These are phyloP conservation scores for Candida morakotiae DNA, from an alignment of 805 yeast species.

Conservation along the genomic window DNA sequence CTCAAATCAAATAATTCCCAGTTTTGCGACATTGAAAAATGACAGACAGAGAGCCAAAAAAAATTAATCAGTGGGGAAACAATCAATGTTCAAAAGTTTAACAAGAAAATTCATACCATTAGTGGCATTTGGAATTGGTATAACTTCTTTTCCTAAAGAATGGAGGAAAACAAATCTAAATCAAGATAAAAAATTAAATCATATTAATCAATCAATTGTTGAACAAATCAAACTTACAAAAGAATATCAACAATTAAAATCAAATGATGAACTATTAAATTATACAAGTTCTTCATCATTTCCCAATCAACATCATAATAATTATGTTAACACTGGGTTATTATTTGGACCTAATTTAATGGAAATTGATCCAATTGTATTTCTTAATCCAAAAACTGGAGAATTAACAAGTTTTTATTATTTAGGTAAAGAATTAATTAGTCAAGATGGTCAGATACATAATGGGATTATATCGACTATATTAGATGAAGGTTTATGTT, in stretches of 20 bases:
- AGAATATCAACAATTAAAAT: slow-evolving; percentile 15
- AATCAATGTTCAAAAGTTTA: slow-evolving; percentile 27
- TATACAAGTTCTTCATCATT: slow-evolving; percentile 22
- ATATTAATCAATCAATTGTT: slow-evolving; percentile 18
- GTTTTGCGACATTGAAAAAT: slow-evolving; percentile 3
- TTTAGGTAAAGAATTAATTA: slow-evolving; percentile 61
- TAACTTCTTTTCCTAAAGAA: slow-evolving; percentile 22
- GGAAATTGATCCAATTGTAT: slow-evolving; percentile 73
- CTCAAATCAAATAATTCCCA: not conserved
- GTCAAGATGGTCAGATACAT: slow-evolving; percentile 72
- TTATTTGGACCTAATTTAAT: slow-evolving; percentile 63
- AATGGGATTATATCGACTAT: slow-evolving; percentile 77
- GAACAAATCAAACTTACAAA: slow-evolving; percentile 15
- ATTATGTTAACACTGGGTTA: slow-evolving; percentile 71
- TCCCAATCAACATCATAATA: slow-evolving; percentile 54
- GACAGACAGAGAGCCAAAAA: too few relatives aligned
- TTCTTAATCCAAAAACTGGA: slow-evolving; percentile 45
- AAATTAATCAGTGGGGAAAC: too few relatives aligned
- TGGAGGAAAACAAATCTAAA: slow-evolving; percentile 17
- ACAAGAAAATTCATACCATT: slow-evolving; percentile 25
- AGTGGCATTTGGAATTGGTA: slow-evolving; percentile 27
- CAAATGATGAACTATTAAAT: slow-evolving; percentile 11
- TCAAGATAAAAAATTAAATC: slow-evolving; percentile 11
- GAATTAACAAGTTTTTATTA: slow-evolving; percentile 65
- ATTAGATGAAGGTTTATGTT: slow-evolving; percentile 79